A percentile compares a stretch with the other conserved stretches of the same genome.
Evolutionary conservation across 495 filamentous ascomycete genomes (phyloP).

Genomic region (Neurospora tetrasperma): DNA sequence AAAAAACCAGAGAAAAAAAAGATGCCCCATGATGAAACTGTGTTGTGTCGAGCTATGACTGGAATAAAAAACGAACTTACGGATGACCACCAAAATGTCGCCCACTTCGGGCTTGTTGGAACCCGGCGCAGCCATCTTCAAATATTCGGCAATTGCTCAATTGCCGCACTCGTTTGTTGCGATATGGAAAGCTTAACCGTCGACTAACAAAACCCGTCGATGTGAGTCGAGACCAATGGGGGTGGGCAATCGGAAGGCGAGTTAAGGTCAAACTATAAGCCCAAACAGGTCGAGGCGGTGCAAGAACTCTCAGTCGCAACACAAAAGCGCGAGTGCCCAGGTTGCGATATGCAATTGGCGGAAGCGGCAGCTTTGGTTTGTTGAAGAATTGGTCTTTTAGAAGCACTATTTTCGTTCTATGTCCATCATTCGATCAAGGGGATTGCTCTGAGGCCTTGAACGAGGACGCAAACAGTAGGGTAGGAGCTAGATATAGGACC

Average conservation of each 20-base stretch:
- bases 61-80: conserved; percentile 43
- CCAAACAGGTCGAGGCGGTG: background rate
- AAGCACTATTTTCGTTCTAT: background rate
- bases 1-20: background rate
- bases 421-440: background rate
- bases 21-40: background rate
- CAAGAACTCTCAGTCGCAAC: background rate
- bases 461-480: background rate
- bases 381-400: background rate
- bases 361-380: background rate
- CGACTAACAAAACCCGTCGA: background rate
- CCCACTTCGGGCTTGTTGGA: conserved; percentile 48
- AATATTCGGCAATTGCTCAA: conserved; percentile 3
- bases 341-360: background rate
- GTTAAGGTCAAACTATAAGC: background rate
- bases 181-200: background rate
- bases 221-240: background rate
- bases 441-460: background rate
- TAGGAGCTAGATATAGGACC: background rate
- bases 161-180: conserved; percentile 13
- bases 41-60: background rate
- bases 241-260: background rate
- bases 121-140: conserved; percentile 36
- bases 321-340: background rate
- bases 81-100: conserved; percentile 63